Percentiles rank a stretch among this genome's conserved stretches.
Conservation (phyloP, 768 basidiomycete species). For the Paxillus ammoniavirescens region DNA sequence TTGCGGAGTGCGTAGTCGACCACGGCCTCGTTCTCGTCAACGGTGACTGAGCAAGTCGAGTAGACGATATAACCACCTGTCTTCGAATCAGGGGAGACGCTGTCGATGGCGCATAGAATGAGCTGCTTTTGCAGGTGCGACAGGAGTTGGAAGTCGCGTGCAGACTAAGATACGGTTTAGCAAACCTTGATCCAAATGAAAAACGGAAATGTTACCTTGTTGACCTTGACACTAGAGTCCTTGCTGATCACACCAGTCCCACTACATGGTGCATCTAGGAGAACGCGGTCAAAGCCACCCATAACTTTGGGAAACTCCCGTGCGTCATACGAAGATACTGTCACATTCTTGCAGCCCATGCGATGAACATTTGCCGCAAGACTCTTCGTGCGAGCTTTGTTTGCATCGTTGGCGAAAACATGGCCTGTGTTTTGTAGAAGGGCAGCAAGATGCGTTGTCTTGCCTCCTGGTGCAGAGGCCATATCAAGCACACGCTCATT, state of each 20-base stretch:
- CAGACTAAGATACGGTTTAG: conserved; percentile 54
- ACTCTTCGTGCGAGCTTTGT: conserved; percentile 93
- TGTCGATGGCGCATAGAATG: conserved; percentile 97
- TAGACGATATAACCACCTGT: conserved; percentile 95
- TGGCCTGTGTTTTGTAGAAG: conserved; percentile 97
- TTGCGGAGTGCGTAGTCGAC: conserved; percentile 97
- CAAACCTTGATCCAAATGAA: background rate
- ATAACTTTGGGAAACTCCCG: conserved; percentile 98
- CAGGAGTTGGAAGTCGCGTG: conserved; percentile 93
- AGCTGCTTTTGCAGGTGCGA: conserved; percentile 98
- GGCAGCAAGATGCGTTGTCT: conserved; percentile 97
- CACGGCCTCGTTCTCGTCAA: conserved; percentile 98
- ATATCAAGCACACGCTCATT: conserved; percentile 95
- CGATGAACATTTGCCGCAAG: conserved; percentile 96
- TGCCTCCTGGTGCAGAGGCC: conserved; percentile 98
- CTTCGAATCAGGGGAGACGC: conserved; percentile 83
- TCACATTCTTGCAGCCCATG: conserved; percentile 96
- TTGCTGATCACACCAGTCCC: conserved; percentile 99
- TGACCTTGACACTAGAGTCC: conserved; percentile 95
- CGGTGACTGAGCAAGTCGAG: conserved; percentile 97
- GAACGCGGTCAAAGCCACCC: conserved; percentile 97
- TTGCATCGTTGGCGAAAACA: conserved; percentile 95
- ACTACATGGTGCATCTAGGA: conserved; percentile 96
- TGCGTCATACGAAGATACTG: conserved; percentile 96
- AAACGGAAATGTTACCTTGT: conserved; percentile 67